phyloP scores from a whole-genome alignment of 306 rosid species.

The Quercus aquifolioides region DNA sequence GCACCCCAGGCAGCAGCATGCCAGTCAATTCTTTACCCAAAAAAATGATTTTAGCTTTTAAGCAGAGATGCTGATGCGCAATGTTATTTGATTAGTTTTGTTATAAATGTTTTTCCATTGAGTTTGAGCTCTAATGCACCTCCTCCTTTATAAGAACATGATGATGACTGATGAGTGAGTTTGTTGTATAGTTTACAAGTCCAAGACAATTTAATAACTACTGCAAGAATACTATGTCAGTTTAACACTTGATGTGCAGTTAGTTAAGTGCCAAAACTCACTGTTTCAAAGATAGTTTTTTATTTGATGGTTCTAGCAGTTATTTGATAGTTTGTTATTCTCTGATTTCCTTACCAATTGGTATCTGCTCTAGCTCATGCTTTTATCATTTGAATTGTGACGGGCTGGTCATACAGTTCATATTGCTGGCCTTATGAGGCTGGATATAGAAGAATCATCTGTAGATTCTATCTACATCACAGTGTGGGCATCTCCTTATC shows the following conservation, averaged over 20 bases:
- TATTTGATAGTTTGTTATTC: neutral
- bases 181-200: too few relatives aligned
- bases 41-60: neutral
- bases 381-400: slow-evolving; percentile 22
- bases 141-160: too few relatives aligned
- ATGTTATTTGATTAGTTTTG: neutral
- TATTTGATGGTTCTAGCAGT: neutral
- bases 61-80: neutral
- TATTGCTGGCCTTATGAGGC: slow-evolving; percentile 87
- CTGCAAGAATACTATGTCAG: too few relatives aligned
- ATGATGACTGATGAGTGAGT: too few relatives aligned
- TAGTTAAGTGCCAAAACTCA: too few relatives aligned
- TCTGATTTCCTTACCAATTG: neutral
- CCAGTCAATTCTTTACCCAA: neutral
- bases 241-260: too few relatives aligned
- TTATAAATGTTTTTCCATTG: too few relatives aligned
- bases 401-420: slow-evolving; percentile 88
- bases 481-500: slow-evolving; percentile 45
- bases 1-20: neutral
- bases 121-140: too few relatives aligned
- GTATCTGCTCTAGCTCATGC: slow-evolving; percentile 3
- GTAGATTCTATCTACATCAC: slow-evolving; percentile 73
- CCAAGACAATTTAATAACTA: too few relatives aligned
- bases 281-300: neutral
- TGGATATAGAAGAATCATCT: slow-evolving; percentile 80